Base-by-base conservation (phyloP, 495 filamentous ascomycete genomes). In the Wilcoxina mikolae region DNA sequence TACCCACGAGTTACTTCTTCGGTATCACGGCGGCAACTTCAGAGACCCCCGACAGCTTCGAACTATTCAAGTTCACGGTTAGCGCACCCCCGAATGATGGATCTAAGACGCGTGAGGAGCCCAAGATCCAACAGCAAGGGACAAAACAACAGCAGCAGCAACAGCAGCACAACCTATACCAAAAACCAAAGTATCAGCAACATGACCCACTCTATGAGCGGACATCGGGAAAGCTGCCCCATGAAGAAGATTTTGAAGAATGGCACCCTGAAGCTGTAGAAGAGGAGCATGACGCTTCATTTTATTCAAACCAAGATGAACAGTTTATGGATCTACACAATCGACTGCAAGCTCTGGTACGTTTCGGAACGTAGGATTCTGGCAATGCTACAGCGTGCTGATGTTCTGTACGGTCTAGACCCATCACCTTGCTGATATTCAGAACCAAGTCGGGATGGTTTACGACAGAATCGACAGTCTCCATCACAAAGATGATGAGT, bases 21-120 rank as follows among this genome's bases (percentile, higher is more conserved):
- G 91, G 91, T 64, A 71, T 98, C 57, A 83, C 84, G 1, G 91
- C 90, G 28, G 84, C 83, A 3, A 87, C 86, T 5, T 85, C 87
- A 25, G 88, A 95, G 56, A 88, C 78, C 59, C 86, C 91, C 0
- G 91, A 98, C 67, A 93, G 87, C 25, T 94, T 94, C 66, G 91
- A 98, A 69, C 68, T 91, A 56, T 90, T 87, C 74, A 94, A 90
- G 60, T 78, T 96, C 61, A 70, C 84, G 33, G 74, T 89, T 31
- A 75, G 79, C 64, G 78, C 67, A 18, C 51, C 39, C 23, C 51
- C 24, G 60, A 66, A 22, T 46, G 42, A 24, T 20, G 15, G 5
- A 9, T 20, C 25, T 49, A 29, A n/a, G 10, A 12, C 71, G 75
- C 39, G 70, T 22, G 60, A 67, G 24, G 42, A 48, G 12, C 38